Conservation (phyloP, 352 stramenopile species). For the Phytopythium helicoides region DNA sequence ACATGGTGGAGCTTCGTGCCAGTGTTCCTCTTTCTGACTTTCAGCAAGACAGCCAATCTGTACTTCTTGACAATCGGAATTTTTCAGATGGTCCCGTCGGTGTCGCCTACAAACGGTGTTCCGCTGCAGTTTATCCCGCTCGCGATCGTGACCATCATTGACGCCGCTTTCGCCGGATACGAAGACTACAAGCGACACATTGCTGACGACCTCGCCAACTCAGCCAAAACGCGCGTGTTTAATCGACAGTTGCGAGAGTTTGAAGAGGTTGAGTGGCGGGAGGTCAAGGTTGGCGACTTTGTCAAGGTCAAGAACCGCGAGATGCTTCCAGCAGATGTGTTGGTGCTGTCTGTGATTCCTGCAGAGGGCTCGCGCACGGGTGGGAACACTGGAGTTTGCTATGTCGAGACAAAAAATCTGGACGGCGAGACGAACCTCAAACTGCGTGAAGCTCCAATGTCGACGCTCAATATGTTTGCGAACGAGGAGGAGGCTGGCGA, state of each 20-base stretch:
- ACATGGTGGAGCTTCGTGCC: slow-evolving; percentile 89
- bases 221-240: slow-evolving; percentile 57
- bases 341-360: slow-evolving; percentile 76
- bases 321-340: slow-evolving; percentile 73
- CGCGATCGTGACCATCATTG: slow-evolving; percentile 79
- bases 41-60: slow-evolving; percentile 87
- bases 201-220: slow-evolving; percentile 74
- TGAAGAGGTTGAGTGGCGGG: slow-evolving; percentile 80
- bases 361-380: slow-evolving; percentile 52
- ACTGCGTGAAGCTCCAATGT: slow-evolving; percentile 60
- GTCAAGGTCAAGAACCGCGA: slow-evolving; percentile 84
- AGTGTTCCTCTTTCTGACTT: slow-evolving; percentile 84
- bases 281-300: slow-evolving; percentile 79
- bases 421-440: slow-evolving; percentile 89
- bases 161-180: slow-evolving; percentile 78
- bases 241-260: slow-evolving; percentile 82
- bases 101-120: slow-evolving; percentile 78
- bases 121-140: slow-evolving; percentile 84
- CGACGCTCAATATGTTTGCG: slow-evolving; percentile 63
- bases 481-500: slow-evolving; percentile 66
- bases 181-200: slow-evolving; percentile 85
- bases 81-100: slow-evolving; percentile 82
- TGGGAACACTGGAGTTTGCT: slow-evolving; percentile 76
- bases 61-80: slow-evolving; percentile 90
- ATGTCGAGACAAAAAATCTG: slow-evolving; percentile 89